Conservation (phyloP, 2,329 filamentous ascomycete genomes). For the Phaeosphaeriaceae sp. region DNA sequence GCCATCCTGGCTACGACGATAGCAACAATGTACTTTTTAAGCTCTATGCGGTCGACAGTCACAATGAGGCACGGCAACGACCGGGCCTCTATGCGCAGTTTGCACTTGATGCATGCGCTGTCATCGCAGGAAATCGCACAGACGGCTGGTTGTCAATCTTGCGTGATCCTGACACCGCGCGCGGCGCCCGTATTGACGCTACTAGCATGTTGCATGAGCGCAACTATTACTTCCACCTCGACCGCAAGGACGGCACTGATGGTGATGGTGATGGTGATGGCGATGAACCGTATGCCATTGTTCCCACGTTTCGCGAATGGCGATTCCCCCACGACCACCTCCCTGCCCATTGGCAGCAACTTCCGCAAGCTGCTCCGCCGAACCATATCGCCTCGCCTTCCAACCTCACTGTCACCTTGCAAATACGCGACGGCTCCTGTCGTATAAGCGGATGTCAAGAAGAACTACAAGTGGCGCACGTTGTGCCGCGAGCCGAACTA, state of each 20-base stretch:
- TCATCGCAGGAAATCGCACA: constrained; percentile 7
- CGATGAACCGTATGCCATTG: too few species aligned
- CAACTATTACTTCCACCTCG: too few species aligned
- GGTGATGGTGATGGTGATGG: too few species aligned
- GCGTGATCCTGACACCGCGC: too few species aligned
- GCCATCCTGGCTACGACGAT: constrained; percentile 17
- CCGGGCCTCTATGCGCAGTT: constrained; percentile 11
- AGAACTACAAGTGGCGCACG: constrained; percentile 10
- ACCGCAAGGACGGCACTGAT: too few species aligned
- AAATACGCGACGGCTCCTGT: constrained; percentile 9
- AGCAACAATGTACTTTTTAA: constrained; percentile 12
- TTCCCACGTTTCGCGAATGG: too few species aligned
- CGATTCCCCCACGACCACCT: too few species aligned
- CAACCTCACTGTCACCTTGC: constrained; percentile 8
- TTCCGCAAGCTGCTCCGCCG: too few species aligned
- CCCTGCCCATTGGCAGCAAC: too few species aligned
- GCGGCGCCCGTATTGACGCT: too few species aligned
- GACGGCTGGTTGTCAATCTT: too few species aligned
- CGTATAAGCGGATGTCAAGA: constrained; percentile 10
- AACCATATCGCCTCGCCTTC: constrained; percentile 3
- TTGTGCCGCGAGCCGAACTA: constrained; percentile 10
- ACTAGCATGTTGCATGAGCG: too few species aligned
- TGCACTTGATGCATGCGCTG: constrained; percentile 13
- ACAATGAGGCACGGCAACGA: not conserved
- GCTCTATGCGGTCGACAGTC: constrained; percentile 8